Conservation (phyloP, 2,329 filamentous ascomycete species). For the Aspergillus amoenus region DNA sequence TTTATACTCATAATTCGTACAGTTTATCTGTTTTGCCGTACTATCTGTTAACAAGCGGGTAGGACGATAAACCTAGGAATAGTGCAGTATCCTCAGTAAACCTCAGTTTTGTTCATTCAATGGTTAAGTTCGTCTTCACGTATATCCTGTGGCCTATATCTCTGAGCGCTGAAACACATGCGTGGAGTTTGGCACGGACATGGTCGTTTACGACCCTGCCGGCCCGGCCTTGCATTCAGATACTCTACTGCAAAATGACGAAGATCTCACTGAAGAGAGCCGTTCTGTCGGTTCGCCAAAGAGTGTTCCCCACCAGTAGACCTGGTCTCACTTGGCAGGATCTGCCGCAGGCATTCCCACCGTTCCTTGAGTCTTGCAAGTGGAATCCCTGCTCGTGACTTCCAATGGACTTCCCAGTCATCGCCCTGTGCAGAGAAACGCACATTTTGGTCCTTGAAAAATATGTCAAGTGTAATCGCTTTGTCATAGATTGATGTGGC, state of each 20-base stretch:
- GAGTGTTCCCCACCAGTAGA: background rate
- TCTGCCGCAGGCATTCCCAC: background rate
- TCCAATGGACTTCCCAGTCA: conserved; percentile 3
- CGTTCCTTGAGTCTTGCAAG: background rate
- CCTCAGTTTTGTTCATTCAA: no score
- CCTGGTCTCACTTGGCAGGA: background rate
- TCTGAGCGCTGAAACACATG: no score
- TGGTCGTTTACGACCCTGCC: no score
- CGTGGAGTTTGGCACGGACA: no score
- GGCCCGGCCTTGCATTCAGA: background rate
- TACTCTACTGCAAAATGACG: background rate
- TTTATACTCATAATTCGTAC: no score
- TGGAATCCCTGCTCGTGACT: background rate
- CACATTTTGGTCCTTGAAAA: background rate
- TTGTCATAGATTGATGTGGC: conserved; percentile 2
- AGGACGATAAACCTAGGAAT: no score
- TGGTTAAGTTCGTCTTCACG: no score
- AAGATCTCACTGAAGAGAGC: background rate
- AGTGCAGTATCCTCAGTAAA: no score
- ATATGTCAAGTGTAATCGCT: background rate
- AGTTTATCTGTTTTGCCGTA: no score
- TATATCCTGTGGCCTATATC: no score
- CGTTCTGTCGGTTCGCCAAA: no score
- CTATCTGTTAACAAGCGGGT: no score
- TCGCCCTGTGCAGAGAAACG: conserved; percentile 7